Evolutionary conservation across 2,329 filamentous ascomycete genomes (phyloP).

Genomic region (Colletotrichum kahawae): DNA sequence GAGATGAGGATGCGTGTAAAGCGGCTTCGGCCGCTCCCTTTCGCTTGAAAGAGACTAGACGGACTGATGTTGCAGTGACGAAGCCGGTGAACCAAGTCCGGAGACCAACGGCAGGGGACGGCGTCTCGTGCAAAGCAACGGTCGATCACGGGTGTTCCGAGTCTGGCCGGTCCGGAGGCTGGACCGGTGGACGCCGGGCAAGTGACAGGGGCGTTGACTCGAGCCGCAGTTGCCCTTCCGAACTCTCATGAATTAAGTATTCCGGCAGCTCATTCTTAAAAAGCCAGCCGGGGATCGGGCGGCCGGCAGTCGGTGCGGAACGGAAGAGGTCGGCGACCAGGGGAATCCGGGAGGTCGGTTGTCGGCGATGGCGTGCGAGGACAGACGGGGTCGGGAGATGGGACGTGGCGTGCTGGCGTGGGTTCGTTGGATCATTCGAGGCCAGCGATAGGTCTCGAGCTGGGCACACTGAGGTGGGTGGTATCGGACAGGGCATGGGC

Average conservation of each 20-base stretch:
- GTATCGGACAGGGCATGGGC: not conserved
- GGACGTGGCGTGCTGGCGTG: not conserved
- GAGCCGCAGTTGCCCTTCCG: not conserved
- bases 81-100: not conserved
- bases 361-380: constrained; percentile 21
- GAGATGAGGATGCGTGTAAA: not conserved
- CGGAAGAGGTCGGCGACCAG: not conserved
- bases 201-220: not conserved
- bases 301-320: constrained; percentile 17
- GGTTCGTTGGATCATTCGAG: not conserved
- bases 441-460: not conserved
- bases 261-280: not conserved
- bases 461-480: not conserved
- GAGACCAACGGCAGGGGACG: not conserved
- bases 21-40: not conserved
- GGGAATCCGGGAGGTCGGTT: constrained; percentile 1
- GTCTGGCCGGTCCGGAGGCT: not conserved
- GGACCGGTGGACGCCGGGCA: not conserved
- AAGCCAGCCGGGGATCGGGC: not conserved
- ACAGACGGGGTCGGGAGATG: not conserved
- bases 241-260: not conserved
- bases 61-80: not conserved
- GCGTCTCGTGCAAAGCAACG: not conserved
- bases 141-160: not conserved
- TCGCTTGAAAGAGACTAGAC: not conserved